Evolutionary conservation across 805 yeast genomes (phyloP).

Genomic region (Lipomyces anomalus): DNA sequence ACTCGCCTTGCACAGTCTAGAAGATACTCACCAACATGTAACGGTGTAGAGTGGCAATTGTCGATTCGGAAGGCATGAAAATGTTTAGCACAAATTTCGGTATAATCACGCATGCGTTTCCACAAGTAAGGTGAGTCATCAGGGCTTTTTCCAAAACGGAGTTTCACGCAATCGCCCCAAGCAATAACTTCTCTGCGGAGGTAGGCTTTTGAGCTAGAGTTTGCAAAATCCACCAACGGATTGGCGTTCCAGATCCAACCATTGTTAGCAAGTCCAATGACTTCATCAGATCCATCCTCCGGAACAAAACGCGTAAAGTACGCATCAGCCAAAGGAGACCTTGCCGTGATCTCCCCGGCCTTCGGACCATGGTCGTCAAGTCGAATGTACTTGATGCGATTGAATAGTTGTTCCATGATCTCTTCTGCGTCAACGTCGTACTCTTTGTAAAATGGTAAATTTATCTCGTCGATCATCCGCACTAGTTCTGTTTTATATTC

Average conservation of each 20-base stretch:
- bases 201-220: conserved; percentile 69
- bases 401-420: conserved; percentile 63
- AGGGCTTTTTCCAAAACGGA: conserved; percentile 72
- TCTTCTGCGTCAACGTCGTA: conserved; percentile 69
- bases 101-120: conserved; percentile 78
- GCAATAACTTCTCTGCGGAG: conserved; percentile 87
- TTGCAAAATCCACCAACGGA: conserved; percentile 90
- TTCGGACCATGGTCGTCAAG: conserved; percentile 78
- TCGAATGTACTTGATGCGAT: conserved; percentile 70
- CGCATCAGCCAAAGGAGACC: conserved; percentile 69
- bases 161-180: conserved; percentile 96
- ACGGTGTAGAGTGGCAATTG: conserved; percentile 93
- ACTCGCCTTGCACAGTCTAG: conserved; percentile 81
- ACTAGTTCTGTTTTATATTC: conserved; percentile 26
- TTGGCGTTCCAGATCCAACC: conserved; percentile 99
- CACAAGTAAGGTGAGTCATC: conserved; percentile 86
- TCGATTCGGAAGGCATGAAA: conserved; percentile 91
- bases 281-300: conserved; percentile 44
- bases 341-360: conserved; percentile 56
- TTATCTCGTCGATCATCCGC: conserved; percentile 64
- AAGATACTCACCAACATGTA: conserved; percentile 86
- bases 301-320: conserved; percentile 81
- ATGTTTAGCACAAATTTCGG: conserved; percentile 60
- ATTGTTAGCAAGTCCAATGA: conserved; percentile 66
- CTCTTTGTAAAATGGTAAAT: conserved; percentile 60